Conservation (phyloP, 106 monocot species). For the Allium cepa region DNA sequence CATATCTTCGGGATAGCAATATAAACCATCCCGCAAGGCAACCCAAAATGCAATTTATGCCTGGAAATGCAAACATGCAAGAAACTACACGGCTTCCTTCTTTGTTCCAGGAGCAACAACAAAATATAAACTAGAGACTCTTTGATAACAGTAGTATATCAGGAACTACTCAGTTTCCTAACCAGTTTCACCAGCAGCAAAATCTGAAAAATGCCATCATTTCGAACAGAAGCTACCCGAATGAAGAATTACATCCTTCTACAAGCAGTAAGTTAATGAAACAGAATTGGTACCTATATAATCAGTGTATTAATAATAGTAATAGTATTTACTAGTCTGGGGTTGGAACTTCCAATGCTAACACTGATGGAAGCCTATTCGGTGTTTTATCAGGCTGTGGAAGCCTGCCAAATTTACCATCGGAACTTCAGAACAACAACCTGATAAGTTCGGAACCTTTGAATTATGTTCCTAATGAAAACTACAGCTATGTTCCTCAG, state of each 20-base stretch:
- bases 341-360: slow-evolving; percentile 5
- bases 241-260: no score
- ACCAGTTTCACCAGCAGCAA: no score
- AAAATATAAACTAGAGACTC: no score
- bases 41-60: slow-evolving; percentile 20
- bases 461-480: slow-evolving; percentile 4
- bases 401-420: neutral
- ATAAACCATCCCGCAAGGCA: slow-evolving; percentile 18
- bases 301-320: no score
- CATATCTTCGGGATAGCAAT: slow-evolving; percentile 20
- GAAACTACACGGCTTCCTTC: slow-evolving; percentile 14
- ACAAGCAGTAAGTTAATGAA: no score
- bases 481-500: slow-evolving; percentile 6
- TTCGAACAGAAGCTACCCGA: no score
- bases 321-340: slow-evolving; percentile 5
- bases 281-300: no score
- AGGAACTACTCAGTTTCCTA: no score
- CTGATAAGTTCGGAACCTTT: neutral
- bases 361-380: slow-evolving; percentile 24
- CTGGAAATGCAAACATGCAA: slow-evolving; percentile 9
- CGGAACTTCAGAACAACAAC: neutral
- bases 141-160: no score
- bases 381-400: slow-evolving; percentile 18
- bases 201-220: no score
- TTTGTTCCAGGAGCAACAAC: no score